phyloP scores from a whole-genome alignment of 495 filamentous ascomycete genomes.

The Penicillium argentinense region DNA sequence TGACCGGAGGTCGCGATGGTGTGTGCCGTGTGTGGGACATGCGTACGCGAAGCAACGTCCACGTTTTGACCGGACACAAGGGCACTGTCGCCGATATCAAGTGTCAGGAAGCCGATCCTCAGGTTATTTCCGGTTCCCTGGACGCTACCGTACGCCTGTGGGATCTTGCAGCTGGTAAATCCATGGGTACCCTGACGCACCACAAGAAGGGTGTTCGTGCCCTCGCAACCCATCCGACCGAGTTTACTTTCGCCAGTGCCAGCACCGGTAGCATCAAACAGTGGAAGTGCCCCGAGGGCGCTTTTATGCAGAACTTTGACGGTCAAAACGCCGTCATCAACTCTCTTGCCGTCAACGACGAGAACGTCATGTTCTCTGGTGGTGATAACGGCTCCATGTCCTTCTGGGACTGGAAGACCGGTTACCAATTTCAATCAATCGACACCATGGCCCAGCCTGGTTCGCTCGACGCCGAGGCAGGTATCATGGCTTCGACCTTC shows the following conservation, averaged over 20 bases:
- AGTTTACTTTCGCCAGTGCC: constrained; percentile 95
- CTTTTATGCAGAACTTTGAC: constrained; percentile 99
- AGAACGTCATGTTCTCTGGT: constrained; percentile 92
- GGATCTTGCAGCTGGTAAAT: constrained; percentile 95
- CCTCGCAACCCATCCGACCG: constrained; percentile 82
- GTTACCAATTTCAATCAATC: constrained; percentile 80
- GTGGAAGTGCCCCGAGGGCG: constrained; percentile 98
- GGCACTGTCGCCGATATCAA: constrained; percentile 84
- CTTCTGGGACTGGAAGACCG: constrained; percentile 99
- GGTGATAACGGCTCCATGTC: constrained; percentile 95
- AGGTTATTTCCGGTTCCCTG: constrained; percentile 87
- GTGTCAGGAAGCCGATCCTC: constrained; percentile 95
- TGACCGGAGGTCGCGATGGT: constrained; percentile 93
- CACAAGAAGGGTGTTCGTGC: constrained; percentile 96
- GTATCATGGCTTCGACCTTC: constrained; percentile 89
- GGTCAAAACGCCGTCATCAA: constrained; percentile 97
- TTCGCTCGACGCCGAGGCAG: constrained; percentile 88
- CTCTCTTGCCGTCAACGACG: constrained; percentile 87
- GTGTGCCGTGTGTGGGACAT: constrained; percentile 98
- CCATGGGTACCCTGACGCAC: constrained; percentile 93
- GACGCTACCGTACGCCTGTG: constrained; percentile 92
- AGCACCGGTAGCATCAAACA: constrained; percentile 96
- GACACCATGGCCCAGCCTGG: constrained; percentile 94
- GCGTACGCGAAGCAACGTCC: constrained; percentile 91
- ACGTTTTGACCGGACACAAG: constrained; percentile 88